A percentile compares a stretch with the other conserved stretches of the same genome.
phyloP scores from a whole-genome alignment of 1,284 basidiomycete genomes.

The Leccinum fuscescens region DNA sequence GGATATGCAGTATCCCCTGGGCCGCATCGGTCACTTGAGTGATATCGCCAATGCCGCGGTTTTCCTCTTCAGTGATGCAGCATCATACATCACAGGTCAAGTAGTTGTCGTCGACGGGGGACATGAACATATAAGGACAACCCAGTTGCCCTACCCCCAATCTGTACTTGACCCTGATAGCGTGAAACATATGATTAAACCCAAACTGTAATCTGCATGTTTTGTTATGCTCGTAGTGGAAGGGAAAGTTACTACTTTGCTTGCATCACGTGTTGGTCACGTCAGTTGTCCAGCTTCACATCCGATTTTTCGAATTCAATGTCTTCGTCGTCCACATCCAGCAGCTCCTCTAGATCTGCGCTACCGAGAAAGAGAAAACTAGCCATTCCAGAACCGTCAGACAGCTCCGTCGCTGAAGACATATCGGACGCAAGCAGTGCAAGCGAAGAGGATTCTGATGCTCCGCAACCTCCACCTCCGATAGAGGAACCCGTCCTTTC shows the following conservation, averaged over 20 bases:
- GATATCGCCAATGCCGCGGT: constrained; percentile 83
- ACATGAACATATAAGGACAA: constrained; percentile 50
- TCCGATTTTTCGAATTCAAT: constrained; percentile 4
- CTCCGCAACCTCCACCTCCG: constrained; percentile 6
- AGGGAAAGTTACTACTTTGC: not conserved
- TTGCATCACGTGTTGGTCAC: constrained; percentile 11
- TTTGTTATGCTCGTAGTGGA: not conserved
- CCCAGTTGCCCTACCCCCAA: constrained; percentile 62
- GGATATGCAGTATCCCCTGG: constrained; percentile 47
- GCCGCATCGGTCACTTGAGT: constrained; percentile 62
- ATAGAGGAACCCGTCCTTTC: constrained; percentile 49
- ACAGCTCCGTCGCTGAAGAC: constrained; percentile 1
- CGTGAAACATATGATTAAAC: constrained; percentile 40
- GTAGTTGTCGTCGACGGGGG: constrained; percentile 71
- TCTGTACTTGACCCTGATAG: constrained; percentile 59
- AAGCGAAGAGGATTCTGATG: constrained; percentile 11
- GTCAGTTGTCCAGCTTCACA: not conserved
- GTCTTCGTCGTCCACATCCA: constrained; percentile 16
- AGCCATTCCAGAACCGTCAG: constrained; percentile 11
- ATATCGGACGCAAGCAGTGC: constrained; percentile 5
- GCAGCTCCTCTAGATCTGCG: constrained; percentile 8
- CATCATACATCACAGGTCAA: constrained; percentile 78
- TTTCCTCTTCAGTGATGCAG: constrained; percentile 89
- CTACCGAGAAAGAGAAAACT: constrained; percentile 24
- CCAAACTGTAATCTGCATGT: constrained; percentile 33